Evolutionary conservation across 2,329 filamentous ascomycete species (phyloP).

Genomic region (Calonectria hawksworthii): DNA sequence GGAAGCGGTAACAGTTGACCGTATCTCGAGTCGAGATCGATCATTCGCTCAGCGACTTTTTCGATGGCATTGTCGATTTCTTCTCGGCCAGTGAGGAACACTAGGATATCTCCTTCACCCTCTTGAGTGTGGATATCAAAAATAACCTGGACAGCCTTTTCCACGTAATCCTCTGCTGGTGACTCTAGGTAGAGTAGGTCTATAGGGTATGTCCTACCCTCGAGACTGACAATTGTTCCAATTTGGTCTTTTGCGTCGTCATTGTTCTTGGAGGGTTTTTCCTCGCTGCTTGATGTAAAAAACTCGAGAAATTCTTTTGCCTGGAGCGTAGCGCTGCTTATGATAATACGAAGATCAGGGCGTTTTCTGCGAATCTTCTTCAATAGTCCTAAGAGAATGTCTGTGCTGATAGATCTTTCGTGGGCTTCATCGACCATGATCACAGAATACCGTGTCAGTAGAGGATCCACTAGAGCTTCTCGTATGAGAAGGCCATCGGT

Average conservation of each 20-base stretch:
- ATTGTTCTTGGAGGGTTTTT: constrained; percentile 45
- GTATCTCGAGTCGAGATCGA: constrained; percentile 62
- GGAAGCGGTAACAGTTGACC: constrained; percentile 67
- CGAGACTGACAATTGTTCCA: constrained; percentile 80
- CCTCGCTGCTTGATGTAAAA: constrained; percentile 67
- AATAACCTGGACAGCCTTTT: constrained; percentile 84
- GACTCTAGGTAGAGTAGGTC: constrained; percentile 85
- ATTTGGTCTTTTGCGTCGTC: constrained; percentile 48
- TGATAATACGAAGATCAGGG: constrained; percentile 85
- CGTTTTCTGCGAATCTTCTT: constrained; percentile 90
- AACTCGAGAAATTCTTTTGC: constrained; percentile 88
- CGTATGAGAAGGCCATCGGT: constrained; percentile 93
- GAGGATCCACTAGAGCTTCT: constrained; percentile 92
- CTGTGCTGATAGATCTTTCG: constrained; percentile 92
- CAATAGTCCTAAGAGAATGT: constrained; percentile 88
- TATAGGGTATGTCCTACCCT: constrained; percentile 90
- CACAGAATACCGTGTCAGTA: constrained; percentile 91
- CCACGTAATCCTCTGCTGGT: constrained; percentile 88
- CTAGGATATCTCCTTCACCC: constrained; percentile 85
- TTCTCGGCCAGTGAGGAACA: constrained; percentile 93
- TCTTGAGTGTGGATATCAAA: constrained; percentile 90
- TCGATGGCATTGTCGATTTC: constrained; percentile 91
- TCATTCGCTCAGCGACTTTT: constrained; percentile 79
- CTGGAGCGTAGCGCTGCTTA: constrained; percentile 94
- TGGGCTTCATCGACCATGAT: constrained; percentile 99